A percentile compares a stretch with the other conserved stretches of the same genome.
Evolutionary conservation across 73 alveolate species (phyloP).

Genomic region (Paramecium biaurelia): DNA sequence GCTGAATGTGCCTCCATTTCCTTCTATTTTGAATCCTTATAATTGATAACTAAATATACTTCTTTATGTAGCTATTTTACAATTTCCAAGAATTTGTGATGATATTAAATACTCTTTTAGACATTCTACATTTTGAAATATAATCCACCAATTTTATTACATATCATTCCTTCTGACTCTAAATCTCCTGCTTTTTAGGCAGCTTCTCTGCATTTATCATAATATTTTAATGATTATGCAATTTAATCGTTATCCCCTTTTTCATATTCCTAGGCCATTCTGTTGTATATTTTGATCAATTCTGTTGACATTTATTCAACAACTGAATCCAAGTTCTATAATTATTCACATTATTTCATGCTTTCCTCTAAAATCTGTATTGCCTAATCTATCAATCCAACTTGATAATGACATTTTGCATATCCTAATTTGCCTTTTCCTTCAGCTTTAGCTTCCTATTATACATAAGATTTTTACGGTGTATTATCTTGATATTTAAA

Average conservation of each 20-base stretch:
- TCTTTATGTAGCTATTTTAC: conserved; percentile 33
- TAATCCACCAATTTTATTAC: conserved; percentile 52
- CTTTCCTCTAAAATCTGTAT: conserved; percentile 50
- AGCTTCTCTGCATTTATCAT: conserved; percentile 63
- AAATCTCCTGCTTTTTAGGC: conserved; percentile 60
- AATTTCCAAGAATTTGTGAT: conserved; percentile 54
- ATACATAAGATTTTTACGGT: not conserved
- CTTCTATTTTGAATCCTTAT: conserved; percentile 52
- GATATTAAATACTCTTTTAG: conserved; percentile 45
- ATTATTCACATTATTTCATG: conserved; percentile 48
- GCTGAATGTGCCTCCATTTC: conserved; percentile 65
- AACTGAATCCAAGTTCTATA: not conserved
- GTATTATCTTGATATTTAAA: conserved; percentile 30
- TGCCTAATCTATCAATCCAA: conserved; percentile 54
- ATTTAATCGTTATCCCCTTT: conserved; percentile 53
- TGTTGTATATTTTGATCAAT: conserved; percentile 51
- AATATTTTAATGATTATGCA: conserved; percentile 37
- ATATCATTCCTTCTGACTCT: conserved; percentile 59
- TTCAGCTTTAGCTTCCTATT: conserved; percentile 32
- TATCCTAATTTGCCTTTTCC: conserved; percentile 62
- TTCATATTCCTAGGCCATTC: conserved; percentile 59
- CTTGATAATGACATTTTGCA: conserved; percentile 55
- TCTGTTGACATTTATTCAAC: conserved; percentile 57
- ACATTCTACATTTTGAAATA: conserved; percentile 31
- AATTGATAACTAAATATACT: not conserved